These are phyloP conservation scores for Asterella californica DNA, from an alignment of 225 moss, liverwort and hornwort species.

Conservation along the genomic window DNA sequence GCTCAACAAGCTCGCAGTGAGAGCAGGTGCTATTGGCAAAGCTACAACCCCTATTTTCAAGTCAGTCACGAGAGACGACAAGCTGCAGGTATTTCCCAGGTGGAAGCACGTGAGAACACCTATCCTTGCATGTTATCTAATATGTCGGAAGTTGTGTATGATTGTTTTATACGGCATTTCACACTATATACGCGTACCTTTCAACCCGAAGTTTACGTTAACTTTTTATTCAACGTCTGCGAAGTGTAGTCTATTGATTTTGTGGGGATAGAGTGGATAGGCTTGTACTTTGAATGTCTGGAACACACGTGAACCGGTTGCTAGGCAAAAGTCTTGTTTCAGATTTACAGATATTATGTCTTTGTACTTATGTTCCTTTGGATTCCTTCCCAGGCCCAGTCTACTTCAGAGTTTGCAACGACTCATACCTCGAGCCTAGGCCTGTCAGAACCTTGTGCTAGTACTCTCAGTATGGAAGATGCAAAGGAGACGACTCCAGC, in stretches of 20 bases:
- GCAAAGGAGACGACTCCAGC: neutral
- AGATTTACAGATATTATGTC: neutral
- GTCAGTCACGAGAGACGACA: conserved; percentile 12
- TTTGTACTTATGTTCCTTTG: neutral
- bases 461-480: neutral
- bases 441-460: neutral
- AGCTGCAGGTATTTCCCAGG: conserved; percentile 20
- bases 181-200: too few relatives aligned
- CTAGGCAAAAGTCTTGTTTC: neutral
- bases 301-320: neutral
- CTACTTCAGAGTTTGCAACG: conserved; percentile 19
- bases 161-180: too few relatives aligned
- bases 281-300: too few relatives aligned
- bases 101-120: neutral
- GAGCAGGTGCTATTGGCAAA: conserved; percentile 26
- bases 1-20: conserved; percentile 22
- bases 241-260: neutral
- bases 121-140: neutral
- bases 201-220: too few relatives aligned
- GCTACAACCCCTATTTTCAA: conserved; percentile 16
- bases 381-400: conserved; percentile 22
- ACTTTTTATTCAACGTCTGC: too few relatives aligned
- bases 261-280: neutral
- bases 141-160: too few relatives aligned
- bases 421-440: conserved; percentile 11